phyloP scores from a whole-genome alignment of 352 stramenopile genomes.

The Globisporangium nagaii region DNA sequence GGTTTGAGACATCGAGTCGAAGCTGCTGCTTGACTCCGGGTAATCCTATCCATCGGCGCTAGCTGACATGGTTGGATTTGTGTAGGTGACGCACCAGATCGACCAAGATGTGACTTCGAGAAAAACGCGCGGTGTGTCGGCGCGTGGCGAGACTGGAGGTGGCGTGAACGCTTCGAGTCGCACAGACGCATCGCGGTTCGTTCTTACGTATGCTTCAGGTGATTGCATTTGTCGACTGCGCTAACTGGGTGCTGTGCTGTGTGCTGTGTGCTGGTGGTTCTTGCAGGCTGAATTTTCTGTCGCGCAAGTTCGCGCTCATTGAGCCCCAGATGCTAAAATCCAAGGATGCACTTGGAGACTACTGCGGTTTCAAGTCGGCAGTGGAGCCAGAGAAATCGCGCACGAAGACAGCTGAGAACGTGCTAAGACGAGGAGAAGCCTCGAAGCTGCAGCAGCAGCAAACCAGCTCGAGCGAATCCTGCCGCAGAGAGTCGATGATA shows the following conservation, averaged over 20 bases:
- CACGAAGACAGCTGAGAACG: background rate
- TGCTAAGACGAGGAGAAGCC: no score
- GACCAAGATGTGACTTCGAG: conserved; percentile 35
- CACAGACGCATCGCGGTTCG: conserved; percentile 3
- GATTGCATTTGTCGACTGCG: background rate
- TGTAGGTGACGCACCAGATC: conserved; percentile 55
- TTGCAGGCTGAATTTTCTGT: conserved; percentile 34
- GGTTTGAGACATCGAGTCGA: conserved; percentile 21
- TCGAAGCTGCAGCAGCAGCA: background rate
- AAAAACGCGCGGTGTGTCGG: conserved; percentile 2
- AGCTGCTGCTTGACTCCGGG: no score
- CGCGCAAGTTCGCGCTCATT: conserved; percentile 41
- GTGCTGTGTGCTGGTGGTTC: background rate
- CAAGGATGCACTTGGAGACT: conserved; percentile 38
- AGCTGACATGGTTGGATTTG: background rate
- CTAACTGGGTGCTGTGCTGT: background rate
- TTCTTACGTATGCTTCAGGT: no score
- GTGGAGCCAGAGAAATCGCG: background rate
- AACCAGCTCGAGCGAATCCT: background rate
- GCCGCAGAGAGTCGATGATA: conserved; percentile 36
- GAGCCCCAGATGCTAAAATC: conserved; percentile 31
- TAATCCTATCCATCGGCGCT: no score
- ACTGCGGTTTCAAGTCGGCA: conserved; percentile 56
- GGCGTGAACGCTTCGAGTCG: background rate
- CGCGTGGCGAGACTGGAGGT: background rate